These are phyloP conservation scores for Dactylellina drechsleri DNA, from an alignment of 2,329 filamentous ascomycete genomes.

Conservation along the genomic window DNA sequence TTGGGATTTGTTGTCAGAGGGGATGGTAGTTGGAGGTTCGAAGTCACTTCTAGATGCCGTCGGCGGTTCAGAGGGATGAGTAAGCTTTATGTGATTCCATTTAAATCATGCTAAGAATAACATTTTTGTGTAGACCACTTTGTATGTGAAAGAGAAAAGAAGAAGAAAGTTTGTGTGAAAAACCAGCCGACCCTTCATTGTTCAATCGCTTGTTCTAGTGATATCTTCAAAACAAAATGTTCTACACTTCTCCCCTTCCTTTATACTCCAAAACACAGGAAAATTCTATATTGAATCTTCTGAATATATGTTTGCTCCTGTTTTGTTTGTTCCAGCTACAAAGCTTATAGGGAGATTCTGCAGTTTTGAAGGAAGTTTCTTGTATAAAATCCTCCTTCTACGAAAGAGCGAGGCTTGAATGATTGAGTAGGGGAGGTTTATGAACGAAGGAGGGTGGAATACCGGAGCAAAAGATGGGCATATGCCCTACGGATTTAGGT, in stretches of 20 bases:
- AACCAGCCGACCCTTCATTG: conserved; percentile 3
- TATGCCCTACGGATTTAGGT: background rate
- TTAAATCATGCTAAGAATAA: conserved; percentile 46
- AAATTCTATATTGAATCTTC: background rate
- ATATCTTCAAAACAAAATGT: background rate
- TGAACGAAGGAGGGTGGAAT: conserved; percentile 21
- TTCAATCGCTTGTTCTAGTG: conserved; percentile 5
- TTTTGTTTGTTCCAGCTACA: conserved; percentile 21
- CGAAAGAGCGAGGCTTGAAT: conserved; percentile 12
- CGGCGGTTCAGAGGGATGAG: conserved; percentile 4
- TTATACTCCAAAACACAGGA: background rate
- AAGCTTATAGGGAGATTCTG: background rate
- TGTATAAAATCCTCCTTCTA: background rate
- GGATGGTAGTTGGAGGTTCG: conserved; percentile 11
- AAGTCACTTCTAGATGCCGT: conserved; percentile 43
- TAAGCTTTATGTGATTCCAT: conserved; percentile 52
- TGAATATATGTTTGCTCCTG: background rate
- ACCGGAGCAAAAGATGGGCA: conserved; percentile 52
- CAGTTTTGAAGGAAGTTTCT: background rate
- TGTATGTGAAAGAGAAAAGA: conserved; percentile 2
- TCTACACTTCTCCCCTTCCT: background rate
- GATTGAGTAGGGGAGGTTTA: background rate
- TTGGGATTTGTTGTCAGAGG: conserved; percentile 14
- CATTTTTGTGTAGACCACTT: conserved; percentile 21
- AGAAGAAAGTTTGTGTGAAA: conserved; percentile 5